Evolutionary conservation across 495 filamentous ascomycete genomes (phyloP), one percentile per base, ranked within the genome.

Genomic region (Parathielavia appendiculata): DNA sequence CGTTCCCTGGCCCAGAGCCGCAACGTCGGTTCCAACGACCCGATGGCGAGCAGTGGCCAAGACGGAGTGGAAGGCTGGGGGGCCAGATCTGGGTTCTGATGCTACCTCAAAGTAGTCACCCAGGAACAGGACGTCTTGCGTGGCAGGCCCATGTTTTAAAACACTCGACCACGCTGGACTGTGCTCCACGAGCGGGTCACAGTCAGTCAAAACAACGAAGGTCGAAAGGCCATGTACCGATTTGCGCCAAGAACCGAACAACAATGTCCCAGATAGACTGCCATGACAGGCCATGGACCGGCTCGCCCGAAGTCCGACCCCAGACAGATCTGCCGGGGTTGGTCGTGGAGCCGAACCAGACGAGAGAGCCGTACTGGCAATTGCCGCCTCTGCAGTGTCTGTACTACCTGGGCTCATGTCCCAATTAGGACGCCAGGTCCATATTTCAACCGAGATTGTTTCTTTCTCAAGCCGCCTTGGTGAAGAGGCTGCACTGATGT

Each of bases 361-460:
- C 40, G 17, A 49, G 14, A 23, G 11, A 4, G 46, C 58, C 19
- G 47, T 39, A 20, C 58, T 19, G 58, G 57, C 58, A 61, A 57
- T 52, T 61, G 62, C 62, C 58, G 62, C 58, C 49, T 23, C 49
- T 51, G 56, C 16, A 36, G 45, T 36, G 38, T 35, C 40, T 39
- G 41, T 57, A 34, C 22, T 5, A 44, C 56, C 32, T 59, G 49
- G 52, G 44, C 43, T 49, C 20, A 12, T 9, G 44, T 51, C 50
- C 58, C 62, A 60, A 64, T 60, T 47, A 58, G 62, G 62, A 43
- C 56, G 58, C 49, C 49, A 64, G 57, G 62, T 53, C 44, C 47
- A 66, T 70, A 69, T 59, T 60, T 56, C 56, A 67, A 53, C 57
- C 59, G 59, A 71, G 48, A 70, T 70, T 69, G 59, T 65, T 54